phyloP scores from a whole-genome alignment of 1,284 basidiomycete genomes.

The Rhodotorula sp. region DNA sequence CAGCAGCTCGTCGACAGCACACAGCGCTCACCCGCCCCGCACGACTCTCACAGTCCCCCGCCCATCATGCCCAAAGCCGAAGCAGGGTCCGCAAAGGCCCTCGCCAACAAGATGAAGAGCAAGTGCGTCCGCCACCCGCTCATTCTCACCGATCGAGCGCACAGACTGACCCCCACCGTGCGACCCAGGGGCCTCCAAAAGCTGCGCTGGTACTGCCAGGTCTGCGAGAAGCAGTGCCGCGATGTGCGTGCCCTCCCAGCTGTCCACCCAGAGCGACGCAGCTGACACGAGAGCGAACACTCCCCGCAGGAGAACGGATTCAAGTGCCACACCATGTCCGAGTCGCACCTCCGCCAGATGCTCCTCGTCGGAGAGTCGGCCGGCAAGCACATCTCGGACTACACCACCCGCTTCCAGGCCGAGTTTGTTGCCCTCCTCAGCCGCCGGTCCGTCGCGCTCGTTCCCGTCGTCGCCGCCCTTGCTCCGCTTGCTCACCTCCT shows the following conservation, averaged over 20 bases:
- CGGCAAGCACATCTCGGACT: constrained; percentile 85
- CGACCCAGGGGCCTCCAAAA: constrained; percentile 66
- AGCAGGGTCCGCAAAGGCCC: constrained; percentile 61
- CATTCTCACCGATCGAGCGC: background rate
- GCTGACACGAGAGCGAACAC: background rate
- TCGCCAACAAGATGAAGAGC: constrained; percentile 94
- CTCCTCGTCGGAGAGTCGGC: constrained; percentile 86
- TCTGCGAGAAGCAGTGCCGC: constrained; percentile 92
- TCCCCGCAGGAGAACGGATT: constrained; percentile 85
- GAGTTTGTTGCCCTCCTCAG: constrained; percentile 89
- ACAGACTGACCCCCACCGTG: constrained; percentile 5
- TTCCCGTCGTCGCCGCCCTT: no score
- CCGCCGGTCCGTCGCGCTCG: constrained; percentile 60
- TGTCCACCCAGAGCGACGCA: background rate
- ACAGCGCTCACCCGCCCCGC: no score
- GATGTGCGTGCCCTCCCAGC: constrained; percentile 18
- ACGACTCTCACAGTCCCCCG: background rate
- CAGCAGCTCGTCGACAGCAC: no score
- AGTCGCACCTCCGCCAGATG: constrained; percentile 92
- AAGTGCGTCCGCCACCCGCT: constrained; percentile 55
- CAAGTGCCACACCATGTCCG: constrained; percentile 78
- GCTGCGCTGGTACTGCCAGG: constrained; percentile 90
- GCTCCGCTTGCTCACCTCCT: background rate
- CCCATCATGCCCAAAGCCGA: constrained; percentile 29
- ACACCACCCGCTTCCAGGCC: constrained; percentile 83